A percentile compares a stretch with the other conserved stretches of the same genome.
Conservation (phyloP, 768 basidiomycete genomes). For the Hericium coralloides region DNA sequence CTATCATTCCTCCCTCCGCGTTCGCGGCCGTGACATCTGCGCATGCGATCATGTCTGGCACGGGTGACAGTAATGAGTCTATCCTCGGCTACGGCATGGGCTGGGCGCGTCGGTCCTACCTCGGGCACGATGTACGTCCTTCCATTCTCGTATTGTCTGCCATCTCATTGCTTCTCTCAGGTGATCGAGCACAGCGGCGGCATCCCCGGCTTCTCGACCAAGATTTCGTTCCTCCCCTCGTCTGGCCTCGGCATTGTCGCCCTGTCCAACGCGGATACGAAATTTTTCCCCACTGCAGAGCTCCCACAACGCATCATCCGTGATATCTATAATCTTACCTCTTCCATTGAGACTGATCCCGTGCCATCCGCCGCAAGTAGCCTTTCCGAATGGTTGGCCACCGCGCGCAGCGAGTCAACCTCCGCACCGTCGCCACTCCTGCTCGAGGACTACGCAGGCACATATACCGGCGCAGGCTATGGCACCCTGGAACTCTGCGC, state of each 20-base stretch:
- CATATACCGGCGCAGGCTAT: neutral
- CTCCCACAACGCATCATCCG: neutral
- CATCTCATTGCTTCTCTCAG: neutral
- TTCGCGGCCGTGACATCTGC: slow-evolving; percentile 24
- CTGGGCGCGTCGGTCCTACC: slow-evolving; percentile 30
- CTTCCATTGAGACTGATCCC: too few relatives aligned
- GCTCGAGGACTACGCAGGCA: neutral
- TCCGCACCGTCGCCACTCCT: neutral
- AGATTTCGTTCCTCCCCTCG: neutral
- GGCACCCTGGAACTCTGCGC: neutral
- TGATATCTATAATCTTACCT: neutral
- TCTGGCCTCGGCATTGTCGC: slow-evolving; percentile 3
- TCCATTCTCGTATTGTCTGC: neutral
- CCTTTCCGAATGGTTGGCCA: too few relatives aligned
- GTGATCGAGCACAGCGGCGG: neutral
- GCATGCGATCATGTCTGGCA: neutral
- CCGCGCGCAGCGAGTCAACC: too few relatives aligned
- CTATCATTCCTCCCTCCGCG: slow-evolving; percentile 23
- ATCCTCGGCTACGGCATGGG: slow-evolving; percentile 33
- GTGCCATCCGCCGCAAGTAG: too few relatives aligned
- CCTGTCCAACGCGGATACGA: slow-evolving; percentile 4
- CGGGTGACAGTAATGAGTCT: slow-evolving; percentile 12
- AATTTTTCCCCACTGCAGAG: neutral
- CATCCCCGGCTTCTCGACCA: neutral
- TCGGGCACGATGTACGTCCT: slow-evolving; percentile 29